Base-by-base conservation (phyloP, 805 yeast genomes). In the Kodamaea jinghongensis region DNA sequence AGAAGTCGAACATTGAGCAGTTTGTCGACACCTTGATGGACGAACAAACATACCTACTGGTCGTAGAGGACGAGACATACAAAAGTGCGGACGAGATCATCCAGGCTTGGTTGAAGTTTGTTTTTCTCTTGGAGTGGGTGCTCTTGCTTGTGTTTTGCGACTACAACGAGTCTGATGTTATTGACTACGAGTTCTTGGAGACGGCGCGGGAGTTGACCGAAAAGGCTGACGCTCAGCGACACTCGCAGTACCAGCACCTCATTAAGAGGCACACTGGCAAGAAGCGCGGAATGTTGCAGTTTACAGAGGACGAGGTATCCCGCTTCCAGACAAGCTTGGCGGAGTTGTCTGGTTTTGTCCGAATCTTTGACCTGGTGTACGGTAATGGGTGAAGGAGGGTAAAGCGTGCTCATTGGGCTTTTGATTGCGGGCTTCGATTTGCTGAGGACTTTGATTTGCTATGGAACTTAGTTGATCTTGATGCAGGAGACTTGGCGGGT, bases 71-170 rank as follows among this genome's bases (percentile, higher is more conserved):
- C 34, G 58, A 50, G 39, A 49, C 59, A 3, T 51, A 47, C 36
- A 22, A 30, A 6, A 29, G 32, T 5, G 46, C 46, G 12, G 51
- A 48, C 3, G 52, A 45, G 4, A 61, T 61, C 30, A 36, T 39
- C 5, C 55, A 47, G 22, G 28, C 36, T 3, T 63, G 69, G 69
- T 33, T 43, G 17, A 61, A 53, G 38, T 36, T 53, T 6, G 49
- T 50, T 35, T 57, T 48, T 27, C 32, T 57, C 17, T 41, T 51
- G 5, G 52, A 47, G 26, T 60, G 65, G 64, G 25, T 59, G 8
- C 43, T 57, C 12, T 36, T 36, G 26, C 17, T 39, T 2, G 42
- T 43, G 1, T 31, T 51, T 2, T 43, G 43, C 10, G 40, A 47
- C 16, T 31, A 23, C 25, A 23, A 30, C 4, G 29, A 26, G 8